Percentiles rank a stretch among this genome's conserved stretches.
Evolutionary conservation across 257 asterid species (phyloP).

Genomic region (Scutellaria galericulata): DNA sequence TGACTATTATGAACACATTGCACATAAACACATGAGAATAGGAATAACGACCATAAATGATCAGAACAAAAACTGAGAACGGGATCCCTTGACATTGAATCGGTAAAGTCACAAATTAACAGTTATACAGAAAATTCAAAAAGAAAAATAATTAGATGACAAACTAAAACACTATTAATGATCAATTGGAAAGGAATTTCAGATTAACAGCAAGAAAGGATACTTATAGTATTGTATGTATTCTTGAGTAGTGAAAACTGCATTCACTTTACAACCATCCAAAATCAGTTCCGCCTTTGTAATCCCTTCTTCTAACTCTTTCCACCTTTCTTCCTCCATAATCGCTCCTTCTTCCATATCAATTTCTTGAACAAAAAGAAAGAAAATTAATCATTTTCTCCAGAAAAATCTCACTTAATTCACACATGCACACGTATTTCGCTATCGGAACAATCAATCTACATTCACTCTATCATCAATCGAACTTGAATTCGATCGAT

Average conservation of each 20-base stretch:
- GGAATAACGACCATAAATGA: not conserved
- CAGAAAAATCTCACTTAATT: not conserved
- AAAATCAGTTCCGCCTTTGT: not conserved
- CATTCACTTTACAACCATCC: slow-evolving; percentile 14
- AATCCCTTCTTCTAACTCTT: not conserved
- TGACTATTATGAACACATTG: not conserved
- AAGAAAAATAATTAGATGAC: not conserved
- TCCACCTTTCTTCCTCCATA: slow-evolving; percentile 22
- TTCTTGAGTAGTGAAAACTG: slow-evolving; percentile 2
- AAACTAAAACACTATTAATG: not conserved
- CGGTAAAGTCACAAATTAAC: not conserved
- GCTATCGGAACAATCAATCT: not conserved
- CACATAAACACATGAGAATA: not conserved
- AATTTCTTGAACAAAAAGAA: not conserved
- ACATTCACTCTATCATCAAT: not conserved
- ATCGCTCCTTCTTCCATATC: not conserved
- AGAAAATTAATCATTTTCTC: not conserved
- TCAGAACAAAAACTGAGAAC: not conserved
- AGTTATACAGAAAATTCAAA: not conserved
- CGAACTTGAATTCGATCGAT: too few relatives aligned
- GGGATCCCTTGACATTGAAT: not conserved
- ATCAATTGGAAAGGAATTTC: not conserved
- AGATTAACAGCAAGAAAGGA: slow-evolving; percentile 3
- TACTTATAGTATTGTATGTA: slow-evolving; percentile 21
- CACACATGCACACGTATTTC: slow-evolving; percentile 13